Evolutionary conservation across 2,329 filamentous ascomycete genomes (phyloP).

Genomic region (Fusarium annulatum): DNA sequence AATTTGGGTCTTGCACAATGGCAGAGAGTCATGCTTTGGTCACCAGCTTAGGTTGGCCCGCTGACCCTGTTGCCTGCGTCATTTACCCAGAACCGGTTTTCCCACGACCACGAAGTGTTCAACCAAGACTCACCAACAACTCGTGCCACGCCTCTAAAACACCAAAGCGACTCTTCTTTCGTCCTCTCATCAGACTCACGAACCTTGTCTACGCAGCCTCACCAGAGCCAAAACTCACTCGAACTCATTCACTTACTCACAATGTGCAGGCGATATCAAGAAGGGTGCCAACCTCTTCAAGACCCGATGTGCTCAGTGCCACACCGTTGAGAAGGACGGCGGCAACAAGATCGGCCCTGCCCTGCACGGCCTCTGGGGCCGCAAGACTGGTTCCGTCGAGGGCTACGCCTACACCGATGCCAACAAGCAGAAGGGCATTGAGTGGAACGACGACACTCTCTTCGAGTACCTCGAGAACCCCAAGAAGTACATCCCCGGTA

Average conservation of each 20-base stretch:
- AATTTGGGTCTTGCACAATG: background rate
- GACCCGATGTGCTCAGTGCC: slow-evolving; percentile 98
- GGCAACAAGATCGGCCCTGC: slow-evolving; percentile 98
- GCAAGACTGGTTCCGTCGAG: slow-evolving; percentile 89
- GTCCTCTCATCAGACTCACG: background rate
- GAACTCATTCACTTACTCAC: slow-evolving; percentile 44
- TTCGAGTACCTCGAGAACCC: slow-evolving; percentile 99
- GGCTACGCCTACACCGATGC: slow-evolving; percentile 98
- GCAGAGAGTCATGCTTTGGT: background rate
- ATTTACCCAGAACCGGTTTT: slow-evolving; percentile 46
- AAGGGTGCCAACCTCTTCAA: slow-evolving; percentile 99
- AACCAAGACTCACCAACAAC: slow-evolving; percentile 28
- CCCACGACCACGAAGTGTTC: slow-evolving; percentile 25
- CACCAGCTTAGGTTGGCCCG: slow-evolving; percentile 10
- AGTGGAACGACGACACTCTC: slow-evolving; percentile 87
- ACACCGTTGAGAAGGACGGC: slow-evolving; percentile 90
- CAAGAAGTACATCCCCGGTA: slow-evolving; percentile 99
- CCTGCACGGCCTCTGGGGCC: slow-evolving; percentile 97
- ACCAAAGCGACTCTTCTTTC: background rate
- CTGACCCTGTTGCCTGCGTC: slow-evolving; percentile 45
- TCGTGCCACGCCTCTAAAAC: slow-evolving; percentile 7
- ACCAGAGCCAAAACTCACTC: background rate
- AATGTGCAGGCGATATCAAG: slow-evolving; percentile 84
- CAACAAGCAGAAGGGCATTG: slow-evolving; percentile 97
- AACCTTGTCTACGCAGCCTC: background rate